Conservation (phyloP, 768 basidiomycete species). For the Leccinum longicurvipes region DNA sequence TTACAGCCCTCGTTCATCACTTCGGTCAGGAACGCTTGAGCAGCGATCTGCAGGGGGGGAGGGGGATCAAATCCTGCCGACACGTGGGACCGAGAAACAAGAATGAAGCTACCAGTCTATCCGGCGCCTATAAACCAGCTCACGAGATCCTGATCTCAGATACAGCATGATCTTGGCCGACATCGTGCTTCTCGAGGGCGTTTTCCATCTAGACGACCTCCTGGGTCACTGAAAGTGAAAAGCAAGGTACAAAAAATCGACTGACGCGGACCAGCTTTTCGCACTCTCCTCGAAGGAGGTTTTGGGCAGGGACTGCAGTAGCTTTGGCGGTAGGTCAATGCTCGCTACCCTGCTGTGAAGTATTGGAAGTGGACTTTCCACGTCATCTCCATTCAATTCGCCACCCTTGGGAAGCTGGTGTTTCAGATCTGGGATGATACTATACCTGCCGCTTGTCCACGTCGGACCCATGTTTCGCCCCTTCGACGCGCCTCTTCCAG, state of each 20-base stretch:
- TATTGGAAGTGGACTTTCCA: constrained; percentile 51
- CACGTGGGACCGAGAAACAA: constrained; percentile 88
- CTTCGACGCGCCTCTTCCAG: constrained; percentile 71
- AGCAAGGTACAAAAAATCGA: constrained; percentile 9
- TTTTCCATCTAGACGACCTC: constrained; percentile 77
- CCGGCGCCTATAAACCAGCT: constrained; percentile 85
- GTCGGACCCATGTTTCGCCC: constrained; percentile 81
- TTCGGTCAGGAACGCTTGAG: not conserved
- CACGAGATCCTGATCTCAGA: constrained; percentile 83
- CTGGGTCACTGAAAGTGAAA: not conserved
- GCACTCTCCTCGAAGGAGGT: constrained; percentile 81
- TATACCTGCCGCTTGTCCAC: constrained; percentile 85
- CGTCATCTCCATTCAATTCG: constrained; percentile 42
- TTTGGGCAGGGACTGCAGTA: constrained; percentile 89
- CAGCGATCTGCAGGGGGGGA: not conserved
- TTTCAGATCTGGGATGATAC: constrained; percentile 80
- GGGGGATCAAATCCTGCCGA: constrained; percentile 71
- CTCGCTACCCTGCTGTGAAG: constrained; percentile 84
- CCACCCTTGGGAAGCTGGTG: constrained; percentile 58
- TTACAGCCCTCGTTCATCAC: too few species aligned
- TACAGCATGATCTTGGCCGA: constrained; percentile 89
- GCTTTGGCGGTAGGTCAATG: constrained; percentile 85
- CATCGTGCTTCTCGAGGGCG: constrained; percentile 63
- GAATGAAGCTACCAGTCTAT: constrained; percentile 89
- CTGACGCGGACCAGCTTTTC: constrained; percentile 86